A percentile compares a stretch with the other conserved stretches of the same genome.
These are phyloP conservation scores for Aspergillus sp. DNA, from an alignment of 2,329 filamentous ascomycete species.

Conservation along the genomic window DNA sequence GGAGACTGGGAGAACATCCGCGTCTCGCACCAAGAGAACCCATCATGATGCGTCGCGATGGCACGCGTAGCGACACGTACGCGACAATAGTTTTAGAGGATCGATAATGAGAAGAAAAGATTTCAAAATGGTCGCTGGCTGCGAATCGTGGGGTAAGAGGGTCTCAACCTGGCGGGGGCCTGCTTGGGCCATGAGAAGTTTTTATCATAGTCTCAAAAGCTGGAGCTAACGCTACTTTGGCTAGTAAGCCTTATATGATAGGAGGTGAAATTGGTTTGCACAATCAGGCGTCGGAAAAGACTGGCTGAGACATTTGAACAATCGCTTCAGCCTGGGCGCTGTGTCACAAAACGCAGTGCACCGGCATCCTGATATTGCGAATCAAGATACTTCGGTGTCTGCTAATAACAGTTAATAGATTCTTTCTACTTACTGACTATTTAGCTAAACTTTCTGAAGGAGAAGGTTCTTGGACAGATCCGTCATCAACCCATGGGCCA, in stretches of 20 bases:
- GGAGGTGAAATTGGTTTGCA: neutral
- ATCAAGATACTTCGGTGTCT: no score
- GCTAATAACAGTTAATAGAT: no score
- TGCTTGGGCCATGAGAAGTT: neutral
- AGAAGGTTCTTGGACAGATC: no score
- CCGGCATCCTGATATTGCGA: no score
- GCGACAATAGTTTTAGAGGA: neutral
- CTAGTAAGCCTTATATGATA: neutral
- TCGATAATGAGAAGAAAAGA: neutral
- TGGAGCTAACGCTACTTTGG: neutral
- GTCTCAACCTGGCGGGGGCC: neutral
- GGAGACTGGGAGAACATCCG: neutral
- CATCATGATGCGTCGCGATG: neutral
- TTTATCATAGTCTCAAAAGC: neutral
- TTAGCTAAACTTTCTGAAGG: no score
- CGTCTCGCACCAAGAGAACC: neutral
- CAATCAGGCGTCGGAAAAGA: neutral
- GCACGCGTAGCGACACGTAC: neutral
- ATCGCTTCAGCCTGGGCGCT: neutral
- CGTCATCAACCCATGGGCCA: no score
- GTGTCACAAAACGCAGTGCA: no score
- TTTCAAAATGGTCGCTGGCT: neutral
- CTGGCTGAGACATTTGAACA: neutral
- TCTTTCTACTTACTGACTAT: no score
- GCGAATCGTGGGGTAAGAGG: neutral